Percentiles rank a stretch among this genome's conserved stretches.
phyloP scores from a whole-genome alignment of 2,329 filamentous ascomycete species.

The Zelopaecilomyces penicillatus region DNA sequence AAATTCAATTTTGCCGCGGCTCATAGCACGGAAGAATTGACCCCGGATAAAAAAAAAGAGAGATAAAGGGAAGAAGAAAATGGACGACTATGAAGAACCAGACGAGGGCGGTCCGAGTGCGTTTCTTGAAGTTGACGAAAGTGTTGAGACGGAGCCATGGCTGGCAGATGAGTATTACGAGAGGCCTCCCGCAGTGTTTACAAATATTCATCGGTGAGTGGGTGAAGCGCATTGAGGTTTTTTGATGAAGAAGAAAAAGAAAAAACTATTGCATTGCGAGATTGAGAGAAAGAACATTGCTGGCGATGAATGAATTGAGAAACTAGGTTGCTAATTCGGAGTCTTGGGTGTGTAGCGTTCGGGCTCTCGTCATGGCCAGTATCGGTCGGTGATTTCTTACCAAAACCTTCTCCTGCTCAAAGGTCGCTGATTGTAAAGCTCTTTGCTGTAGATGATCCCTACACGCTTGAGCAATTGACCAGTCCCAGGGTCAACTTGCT shows the following conservation, averaged over 20 bases:
- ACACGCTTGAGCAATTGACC: constrained; percentile 52
- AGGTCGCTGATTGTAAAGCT: too few relatives aligned
- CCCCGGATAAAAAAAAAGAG: neutral
- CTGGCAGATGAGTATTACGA: neutral
- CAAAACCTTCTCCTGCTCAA: too few relatives aligned
- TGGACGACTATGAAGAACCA: neutral
- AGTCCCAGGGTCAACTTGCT: constrained; percentile 59
- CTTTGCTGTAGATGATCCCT: constrained; percentile 28
- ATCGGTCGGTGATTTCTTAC: constrained; percentile 8
- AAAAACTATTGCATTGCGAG: neutral
- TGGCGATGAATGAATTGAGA: neutral
- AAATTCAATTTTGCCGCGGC: too few relatives aligned
- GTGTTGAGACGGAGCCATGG: neutral
- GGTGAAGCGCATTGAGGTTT: too few relatives aligned
- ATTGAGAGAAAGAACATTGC: neutral
- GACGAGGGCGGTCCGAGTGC: neutral
- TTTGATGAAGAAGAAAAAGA: neutral
- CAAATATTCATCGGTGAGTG: constrained; percentile 8
- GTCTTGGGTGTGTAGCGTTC: constrained; percentile 2
- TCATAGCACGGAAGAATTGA: too few relatives aligned
- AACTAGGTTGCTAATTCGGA: constrained; percentile 1
- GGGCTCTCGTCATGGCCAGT: constrained; percentile 12
- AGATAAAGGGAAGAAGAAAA: neutral
- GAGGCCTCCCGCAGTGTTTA: constrained; percentile 4
- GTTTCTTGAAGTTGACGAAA: neutral